phyloP scores from a whole-genome alignment of 2,329 filamentous ascomycete genomes.

The Aspergillus puulaauensis region DNA sequence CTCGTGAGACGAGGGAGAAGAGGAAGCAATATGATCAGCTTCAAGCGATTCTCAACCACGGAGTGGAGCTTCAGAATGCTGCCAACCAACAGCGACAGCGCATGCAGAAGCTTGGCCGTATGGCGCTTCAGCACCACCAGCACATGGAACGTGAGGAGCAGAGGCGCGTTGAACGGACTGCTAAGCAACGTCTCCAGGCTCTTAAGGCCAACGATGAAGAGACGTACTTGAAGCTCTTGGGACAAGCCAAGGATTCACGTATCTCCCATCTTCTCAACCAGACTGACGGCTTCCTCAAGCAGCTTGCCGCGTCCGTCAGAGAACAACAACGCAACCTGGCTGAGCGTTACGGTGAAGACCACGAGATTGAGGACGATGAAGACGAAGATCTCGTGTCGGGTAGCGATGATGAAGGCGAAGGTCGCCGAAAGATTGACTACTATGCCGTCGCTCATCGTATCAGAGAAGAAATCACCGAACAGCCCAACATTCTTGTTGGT shows the following conservation, averaged over 20 bases:
- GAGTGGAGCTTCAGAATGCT: constrained; percentile 70
- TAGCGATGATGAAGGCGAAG: constrained; percentile 60
- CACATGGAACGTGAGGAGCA: constrained; percentile 99
- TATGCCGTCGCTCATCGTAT: constrained; percentile 96
- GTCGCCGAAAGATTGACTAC: constrained; percentile 85
- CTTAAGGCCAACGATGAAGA: constrained; percentile 99
- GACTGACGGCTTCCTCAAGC: constrained; percentile 95
- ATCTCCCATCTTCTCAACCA: constrained; percentile 96
- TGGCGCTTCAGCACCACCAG: constrained; percentile 87
- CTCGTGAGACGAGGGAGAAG: constrained; percentile 93
- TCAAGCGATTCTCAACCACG: constrained; percentile 79
- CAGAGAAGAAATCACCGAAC: constrained; percentile 83
- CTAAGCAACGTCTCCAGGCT: constrained; percentile 98
- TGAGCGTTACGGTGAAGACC: constrained; percentile 72
- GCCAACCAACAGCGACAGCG: constrained; percentile 69
- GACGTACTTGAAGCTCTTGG: constrained; percentile 94
- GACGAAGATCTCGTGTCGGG: constrained; percentile 68
- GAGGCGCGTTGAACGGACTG: constrained; percentile 94
- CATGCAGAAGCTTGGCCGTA: constrained; percentile 79
- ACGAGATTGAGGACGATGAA: constrained; percentile 55
- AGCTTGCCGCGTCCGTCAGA: constrained; percentile 92
- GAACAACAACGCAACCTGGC: constrained; percentile 83
- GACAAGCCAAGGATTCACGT: constrained; percentile 98
- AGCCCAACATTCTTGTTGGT: constrained; percentile 84
- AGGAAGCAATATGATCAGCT: constrained; percentile 95